Evolutionary conservation across 495 filamentous ascomycete genomes (phyloP), one percentile per base, ranked within the genome.

Genomic region (Penicillium samsonianum): DNA sequence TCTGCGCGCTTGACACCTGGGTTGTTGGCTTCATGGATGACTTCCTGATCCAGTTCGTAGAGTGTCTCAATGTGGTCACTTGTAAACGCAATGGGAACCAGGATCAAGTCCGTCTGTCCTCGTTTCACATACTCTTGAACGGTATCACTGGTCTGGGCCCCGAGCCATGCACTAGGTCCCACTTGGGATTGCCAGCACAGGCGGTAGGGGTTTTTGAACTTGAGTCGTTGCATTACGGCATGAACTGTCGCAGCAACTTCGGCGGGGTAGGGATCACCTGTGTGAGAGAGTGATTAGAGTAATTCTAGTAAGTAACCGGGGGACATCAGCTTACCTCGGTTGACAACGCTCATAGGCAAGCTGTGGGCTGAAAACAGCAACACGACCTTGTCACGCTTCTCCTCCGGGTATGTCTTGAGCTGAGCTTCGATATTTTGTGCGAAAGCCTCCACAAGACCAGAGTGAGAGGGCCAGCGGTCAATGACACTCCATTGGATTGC

Each of bases 171-270:
- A 31, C 84, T 87, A 2, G 95, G 95, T 16, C 95, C 95, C 49
- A 99, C 95, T 69, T 99, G 95, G 22, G 92, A 96, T 73, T 99
- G 95, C 94, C 94, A 99, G 67, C 91, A 92, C 30, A 99, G 78
- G 20, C 95, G 86, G 72, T 95, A 98, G 2, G 90, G 89, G 75
- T 99, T 94, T 61, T 81, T 83, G 70, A 91, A 89, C 9, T 86
- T 86, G 11, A 99, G 82, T 23, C 89, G 81, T 65, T 94, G 84
- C 91, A 96, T 96, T 6, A 99, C 95, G 3, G 95, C 93, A 64
- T 96, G 86, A 6, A 97, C 94, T 6, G 95, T 98, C n/a, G 95
- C 95, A 3, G 87, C 94, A 5, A 99, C 95, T 72, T 99, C 95
- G 26, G 92, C 89, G 1, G 95, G 94, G 65, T 99, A 99, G 5